Percentiles rank a stretch among this genome's conserved stretches.
Evolutionary conservation across 768 basidiomycete genomes (phyloP).

Genomic region (Boletus sp.): DNA sequence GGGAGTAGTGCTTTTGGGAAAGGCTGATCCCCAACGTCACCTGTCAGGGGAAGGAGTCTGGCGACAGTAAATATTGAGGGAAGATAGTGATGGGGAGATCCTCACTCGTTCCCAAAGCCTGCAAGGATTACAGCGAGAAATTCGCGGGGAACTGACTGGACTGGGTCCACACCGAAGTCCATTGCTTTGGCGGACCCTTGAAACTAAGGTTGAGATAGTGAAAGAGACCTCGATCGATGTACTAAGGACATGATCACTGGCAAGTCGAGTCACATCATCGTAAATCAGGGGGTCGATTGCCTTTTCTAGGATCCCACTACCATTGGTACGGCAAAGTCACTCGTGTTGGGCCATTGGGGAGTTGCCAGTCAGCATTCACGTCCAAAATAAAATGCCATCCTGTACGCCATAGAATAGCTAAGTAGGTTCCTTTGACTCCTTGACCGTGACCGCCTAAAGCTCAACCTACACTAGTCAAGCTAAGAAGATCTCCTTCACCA

Average conservation of each 20-base stretch:
- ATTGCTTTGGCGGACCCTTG: slow-evolving; percentile 32
- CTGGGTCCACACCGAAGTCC: slow-evolving; percentile 61
- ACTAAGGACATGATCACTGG: neutral
- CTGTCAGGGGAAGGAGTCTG: slow-evolving; percentile 74
- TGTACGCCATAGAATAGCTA: neutral
- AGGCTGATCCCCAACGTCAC: slow-evolving; percentile 75
- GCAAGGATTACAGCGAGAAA: slow-evolving; percentile 88
- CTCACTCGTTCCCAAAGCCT: slow-evolving; percentile 91
- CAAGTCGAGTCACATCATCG: neutral
- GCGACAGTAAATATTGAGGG: slow-evolving; percentile 7
- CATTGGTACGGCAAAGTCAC: too few species aligned
- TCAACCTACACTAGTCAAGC: neutral
- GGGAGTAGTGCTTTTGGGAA: slow-evolving; percentile 88
- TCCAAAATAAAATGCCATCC: too few species aligned
- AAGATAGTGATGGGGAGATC: neutral
- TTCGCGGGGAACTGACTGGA: slow-evolving; percentile 60
- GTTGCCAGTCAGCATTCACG: too few species aligned
- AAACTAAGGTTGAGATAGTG: too few species aligned
- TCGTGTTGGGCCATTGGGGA: too few species aligned
- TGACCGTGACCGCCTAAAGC: neutral
- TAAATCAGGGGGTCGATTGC: slow-evolving; percentile 4
- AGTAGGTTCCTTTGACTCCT: neutral
- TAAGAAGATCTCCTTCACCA: neutral
- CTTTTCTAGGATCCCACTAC: slow-evolving; percentile 19
- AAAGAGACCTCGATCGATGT: neutral